These are phyloP conservation scores for Pseudonitzschia pungens DNA, from an alignment of 108 stramenopile species.

Conservation along the genomic window DNA sequence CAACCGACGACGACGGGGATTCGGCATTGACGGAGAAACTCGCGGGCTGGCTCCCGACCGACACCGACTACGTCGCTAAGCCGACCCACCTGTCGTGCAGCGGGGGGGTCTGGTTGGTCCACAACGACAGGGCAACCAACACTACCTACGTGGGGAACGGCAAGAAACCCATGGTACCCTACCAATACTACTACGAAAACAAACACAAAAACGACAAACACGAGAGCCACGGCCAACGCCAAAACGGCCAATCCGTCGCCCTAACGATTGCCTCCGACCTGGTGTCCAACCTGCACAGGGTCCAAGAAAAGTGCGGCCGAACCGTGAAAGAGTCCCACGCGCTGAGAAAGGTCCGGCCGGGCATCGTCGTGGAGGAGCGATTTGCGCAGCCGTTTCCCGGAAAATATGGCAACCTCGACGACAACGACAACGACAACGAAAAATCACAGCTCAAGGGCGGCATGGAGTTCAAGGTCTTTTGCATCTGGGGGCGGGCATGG, in stretches of 20 bases:
- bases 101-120: constrained; percentile 29
- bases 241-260: too few relatives aligned
- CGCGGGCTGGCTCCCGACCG: background rate
- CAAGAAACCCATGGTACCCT: background rate
- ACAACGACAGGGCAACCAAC: background rate
- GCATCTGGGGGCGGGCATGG: constrained; percentile 4
- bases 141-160: constrained; percentile 9
- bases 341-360: constrained; percentile 6
- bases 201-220: background rate
- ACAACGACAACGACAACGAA: constrained; percentile 7
- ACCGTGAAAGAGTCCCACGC: constrained; percentile 14
- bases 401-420: background rate
- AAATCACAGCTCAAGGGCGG: background rate
- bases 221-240: too few relatives aligned
- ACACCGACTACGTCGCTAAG: constrained; percentile 20
- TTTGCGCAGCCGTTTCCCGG: constrained; percentile 8
- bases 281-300: background rate
- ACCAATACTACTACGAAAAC: background rate
- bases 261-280: background rate
- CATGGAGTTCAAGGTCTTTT: constrained; percentile 6
- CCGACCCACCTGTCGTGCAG: constrained; percentile 21
- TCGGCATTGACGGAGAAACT: background rate
- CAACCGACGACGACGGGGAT: too few relatives aligned
- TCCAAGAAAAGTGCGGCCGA: constrained; percentile 12
- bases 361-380: constrained; percentile 29